Base-by-base conservation (phyloP, 768 basidiomycete species). In the Tricholoma bakamatsutake region DNA sequence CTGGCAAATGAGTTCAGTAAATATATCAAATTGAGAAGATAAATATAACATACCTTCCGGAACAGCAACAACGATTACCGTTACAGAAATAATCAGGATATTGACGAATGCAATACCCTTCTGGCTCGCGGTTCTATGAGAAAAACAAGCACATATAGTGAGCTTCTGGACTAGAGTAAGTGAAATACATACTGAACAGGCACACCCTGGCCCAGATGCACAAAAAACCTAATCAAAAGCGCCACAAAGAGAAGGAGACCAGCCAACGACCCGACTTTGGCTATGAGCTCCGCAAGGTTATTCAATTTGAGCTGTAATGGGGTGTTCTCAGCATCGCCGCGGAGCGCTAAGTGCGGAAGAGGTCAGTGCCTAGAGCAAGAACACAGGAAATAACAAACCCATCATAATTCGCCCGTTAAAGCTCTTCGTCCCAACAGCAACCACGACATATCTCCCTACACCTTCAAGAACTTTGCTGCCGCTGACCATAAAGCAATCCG, bases 401-500 rank as follows among this genome's bases (percentile, higher is more conserved):
- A 96, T 96, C 91, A 98, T 93, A 64, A 98, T 94, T 45, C 93
- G 83, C 39, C 97, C 97, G 67, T 98, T 93, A 72, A 98, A 98
- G 61, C 88, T 92, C 73, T 87, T 90, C 11, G 82, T 83, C 10
- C 97, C 97, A 49, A 98, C 93, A 2, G 93, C 86, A 50, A 97
- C 88, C 50, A 98, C 84, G 49, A 99, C 86, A 64, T 98, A 99
- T 56, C 76, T 80, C 27, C 97, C 97, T 45, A 96, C 88, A 42
- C 97, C 97, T 71, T 98, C 97, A 18, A 93, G 73, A 39, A 99
- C 91, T 71, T 96, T 98, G 67, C 83, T 84, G 13, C 97, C 97
- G 18, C 87, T 90, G 62, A 98, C 76, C 55, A 98, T 66, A 72
- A 97, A 98, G 71, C 93, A 97, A 64, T 98, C 96, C 48, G 79